phyloP scores from a whole-genome alignment of 179 eudicot genomes.

The Pouteria campechiana region DNA sequence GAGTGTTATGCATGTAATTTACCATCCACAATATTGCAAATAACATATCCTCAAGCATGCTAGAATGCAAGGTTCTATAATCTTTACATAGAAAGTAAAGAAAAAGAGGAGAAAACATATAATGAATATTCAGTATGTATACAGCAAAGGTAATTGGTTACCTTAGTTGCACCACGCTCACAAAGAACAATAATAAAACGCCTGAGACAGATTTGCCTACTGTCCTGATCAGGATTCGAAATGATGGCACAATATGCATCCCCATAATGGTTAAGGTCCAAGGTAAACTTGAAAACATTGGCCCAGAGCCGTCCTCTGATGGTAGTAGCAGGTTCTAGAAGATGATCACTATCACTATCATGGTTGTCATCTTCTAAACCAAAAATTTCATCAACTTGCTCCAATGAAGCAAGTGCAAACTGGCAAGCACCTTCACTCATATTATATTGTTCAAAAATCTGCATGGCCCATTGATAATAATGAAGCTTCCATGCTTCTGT shows the following conservation, averaged over 20 bases:
- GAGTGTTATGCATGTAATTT: too few species aligned
- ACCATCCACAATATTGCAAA: too few species aligned
- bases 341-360: slow-evolving; percentile 10
- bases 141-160: slow-evolving; percentile 6
- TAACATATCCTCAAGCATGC: too few species aligned
- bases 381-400: slow-evolving; percentile 90
- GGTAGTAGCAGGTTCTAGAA: slow-evolving; percentile 46
- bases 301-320: slow-evolving; percentile 96
- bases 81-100: neutral
- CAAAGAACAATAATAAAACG: slow-evolving; percentile 91
- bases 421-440: slow-evolving; percentile 84
- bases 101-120: neutral
- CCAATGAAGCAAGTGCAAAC: slow-evolving; percentile 95
- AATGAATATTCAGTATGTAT: slow-evolving; percentile 1
- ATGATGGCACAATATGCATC: slow-evolving; percentile 98
- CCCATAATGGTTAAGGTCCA: slow-evolving; percentile 62
- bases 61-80: neutral
- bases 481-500: slow-evolving; percentile 80
- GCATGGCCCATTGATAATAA: slow-evolving; percentile 97
- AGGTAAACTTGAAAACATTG: slow-evolving; percentile 82
- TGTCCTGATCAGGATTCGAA: slow-evolving; percentile 95
- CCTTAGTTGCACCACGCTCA: slow-evolving; percentile 92
- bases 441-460: slow-evolving; percentile 83
- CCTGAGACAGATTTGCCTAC: slow-evolving; percentile 77
- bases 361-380: slow-evolving; percentile 17